A percentile compares a stretch with the other conserved stretches of the same genome.
Evolutionary conservation across 441 rosid species (phyloP).

Genomic region (Raphanus hybrid): DNA sequence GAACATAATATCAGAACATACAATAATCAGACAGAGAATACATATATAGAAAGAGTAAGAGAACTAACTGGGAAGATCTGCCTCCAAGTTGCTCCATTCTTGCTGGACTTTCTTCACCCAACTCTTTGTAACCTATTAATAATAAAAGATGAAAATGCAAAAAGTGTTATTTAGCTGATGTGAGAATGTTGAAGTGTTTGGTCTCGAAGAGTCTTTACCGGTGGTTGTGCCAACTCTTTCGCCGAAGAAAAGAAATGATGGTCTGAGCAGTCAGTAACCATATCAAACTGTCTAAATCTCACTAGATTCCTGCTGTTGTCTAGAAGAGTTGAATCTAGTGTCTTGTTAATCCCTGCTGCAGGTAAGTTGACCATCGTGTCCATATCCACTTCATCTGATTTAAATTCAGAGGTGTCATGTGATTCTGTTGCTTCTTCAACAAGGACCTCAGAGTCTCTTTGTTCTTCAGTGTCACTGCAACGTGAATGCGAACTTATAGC

Average conservation of each 20-base stretch:
- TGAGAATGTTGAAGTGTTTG: conserved; percentile 8
- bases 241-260: conserved; percentile 69
- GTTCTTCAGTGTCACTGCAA: conserved; percentile 47
- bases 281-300: conserved; percentile 72
- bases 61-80: conserved; percentile 68
- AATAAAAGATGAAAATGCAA: conserved; percentile 10
- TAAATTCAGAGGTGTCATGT: conserved; percentile 47
- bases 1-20: conserved; percentile 12
- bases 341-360: conserved; percentile 43
- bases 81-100: conserved; percentile 85
- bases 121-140: conserved; percentile 70
- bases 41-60: conserved; percentile 20
- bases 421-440: conserved; percentile 45
- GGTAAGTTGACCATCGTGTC: conserved; percentile 31
- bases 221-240: conserved; percentile 53
- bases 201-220: conserved; percentile 54
- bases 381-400: conserved; percentile 43
- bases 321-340: conserved; percentile 33
- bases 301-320: conserved; percentile 34
- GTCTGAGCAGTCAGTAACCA: conserved; percentile 72
- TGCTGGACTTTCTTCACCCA: conserved; percentile 89
- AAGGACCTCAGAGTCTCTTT: conserved; percentile 41
- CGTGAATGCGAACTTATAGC: conserved; percentile 44
- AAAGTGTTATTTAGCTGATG: background rate
- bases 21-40: background rate